Base-by-base conservation (phyloP, 768 basidiomycete genomes). In the Termitomyces sp. region DNA sequence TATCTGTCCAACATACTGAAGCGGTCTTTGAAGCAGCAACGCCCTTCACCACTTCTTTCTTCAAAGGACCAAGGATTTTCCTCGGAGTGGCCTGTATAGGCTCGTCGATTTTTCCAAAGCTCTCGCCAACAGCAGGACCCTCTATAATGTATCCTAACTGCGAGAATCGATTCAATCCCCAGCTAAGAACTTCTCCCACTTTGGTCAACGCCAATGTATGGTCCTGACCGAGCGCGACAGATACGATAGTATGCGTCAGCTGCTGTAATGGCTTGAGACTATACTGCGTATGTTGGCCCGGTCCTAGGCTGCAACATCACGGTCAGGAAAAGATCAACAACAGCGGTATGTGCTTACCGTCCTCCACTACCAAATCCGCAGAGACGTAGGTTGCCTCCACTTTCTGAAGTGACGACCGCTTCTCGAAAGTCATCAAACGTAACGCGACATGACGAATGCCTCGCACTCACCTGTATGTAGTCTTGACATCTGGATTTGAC, bases 281-380 rank as follows among this genome's bases (percentile, higher is more conserved):
- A 59, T 88, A 88, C 67, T 94, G 91, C 14, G 88, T 93, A 63
- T 94, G 89, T 40, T 88, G 80, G 2, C 78, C 79, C 2, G 80
- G 79, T 2, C 92, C 94, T 16, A 94, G 78, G 17, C 91, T 91
- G 62, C 25, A 19, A 44, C 41, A 14, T 63, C 25, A 8, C 59
- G 19, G 28, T 14, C 48, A 55, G 19, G 35, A 30, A 19, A 55
- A 48, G 14, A 30, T 28, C 56, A 21, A 51, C 6, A 39, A 46
- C 10, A 43, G 1, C 6, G 35, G 3, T 12, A 28, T n/a, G 34
- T 57, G 68, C 80, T 52, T 68, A 86, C 87, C 94, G 83, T 54
- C 94, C 94, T 11, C 89, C 88, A 49, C 85, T 87, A 1, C 92
- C 93, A 64, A 94, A 95, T 3, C 97, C 95, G 63, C 94, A 98